Base-by-base conservation (phyloP, 192 early-diverging fungal genomes). In the Podila minutissima region DNA sequence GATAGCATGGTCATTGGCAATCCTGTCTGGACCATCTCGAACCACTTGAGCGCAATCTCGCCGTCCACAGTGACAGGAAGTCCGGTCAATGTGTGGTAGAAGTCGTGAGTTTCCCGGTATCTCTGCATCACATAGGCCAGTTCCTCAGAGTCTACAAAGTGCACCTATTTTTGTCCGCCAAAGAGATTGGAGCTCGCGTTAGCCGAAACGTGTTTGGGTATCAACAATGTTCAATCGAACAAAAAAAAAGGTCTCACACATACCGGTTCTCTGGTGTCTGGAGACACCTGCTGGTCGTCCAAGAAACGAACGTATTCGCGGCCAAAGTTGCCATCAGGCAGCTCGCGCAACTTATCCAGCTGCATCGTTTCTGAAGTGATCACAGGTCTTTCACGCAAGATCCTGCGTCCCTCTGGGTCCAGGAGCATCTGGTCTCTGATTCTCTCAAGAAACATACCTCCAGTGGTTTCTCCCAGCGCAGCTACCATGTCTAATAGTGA, bases 1-100 rank as follows among this genome's bases (percentile, higher is more conserved):
- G 91, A 88, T n/a, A 97, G 77, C 79, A 92, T 83, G 0, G 94
- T 91, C 79, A 99, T 92, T 15, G 98, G 98, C 61, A 99, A 75
- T 3, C 95, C 95, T 2, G 93, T 96, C 75, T 99, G 98, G 13
- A 87, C 88, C 83, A 93, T 91, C 82, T 99, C 98, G 75, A 98
- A 95, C 91, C 94, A 95, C 87, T 99, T 99, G 48, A 99, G 87
- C 7, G 93, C 96, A 63, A 98, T 86, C 87, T 99, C 98, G 38
- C 92, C 95, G 72, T 95, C 94, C 7, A 97, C 93, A 4, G 92
- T 91, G 2, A 93, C 88, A 19, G 83, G 87, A 37, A 98, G 72
- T 51, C 94, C 96, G 29, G 94, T 93, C 28, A 99, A 78, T 1
- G 92, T 91, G 77, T 99, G 98, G 75, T 92, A 97, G 82, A 98